These are phyloP conservation scores for Cyclotella kingstonii DNA, from an alignment of 108 stramenopile species.

Conservation along the genomic window DNA sequence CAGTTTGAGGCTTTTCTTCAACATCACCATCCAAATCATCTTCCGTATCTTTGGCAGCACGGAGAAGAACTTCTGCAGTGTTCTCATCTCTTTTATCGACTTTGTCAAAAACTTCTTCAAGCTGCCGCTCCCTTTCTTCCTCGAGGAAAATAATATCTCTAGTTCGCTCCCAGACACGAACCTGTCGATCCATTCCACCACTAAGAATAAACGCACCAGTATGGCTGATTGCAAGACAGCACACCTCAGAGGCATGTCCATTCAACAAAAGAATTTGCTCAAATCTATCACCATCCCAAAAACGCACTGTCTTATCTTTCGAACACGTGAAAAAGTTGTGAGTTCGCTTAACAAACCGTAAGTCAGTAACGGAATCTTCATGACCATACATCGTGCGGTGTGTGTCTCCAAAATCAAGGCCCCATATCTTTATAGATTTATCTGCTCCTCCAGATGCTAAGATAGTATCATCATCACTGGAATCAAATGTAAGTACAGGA, in stretches of 20 bases:
- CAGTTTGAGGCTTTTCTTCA: constrained; percentile 73
- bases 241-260: constrained; percentile 91
- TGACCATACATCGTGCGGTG: constrained; percentile 97
- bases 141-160: constrained; percentile 96
- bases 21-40: constrained; percentile 50
- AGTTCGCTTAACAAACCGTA: constrained; percentile 83
- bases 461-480: constrained; percentile 91
- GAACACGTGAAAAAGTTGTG: constrained; percentile 95
- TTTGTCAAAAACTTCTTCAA: constrained; percentile 89
- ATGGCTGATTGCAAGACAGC: constrained; percentile 75
- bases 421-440: constrained; percentile 98
- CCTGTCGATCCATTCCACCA: constrained; percentile 91
- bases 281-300: constrained; percentile 98
- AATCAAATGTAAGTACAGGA: constrained; percentile 93
- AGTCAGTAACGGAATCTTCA: constrained; percentile 92
- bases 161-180: constrained; percentile 96
- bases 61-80: constrained; percentile 50
- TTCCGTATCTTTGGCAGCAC: constrained; percentile 44
- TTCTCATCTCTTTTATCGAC: constrained; percentile 56
- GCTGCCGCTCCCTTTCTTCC: constrained; percentile 91
- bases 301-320: constrained; percentile 92
- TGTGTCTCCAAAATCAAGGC: constrained; percentile 99
- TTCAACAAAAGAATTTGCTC: constrained; percentile 88
- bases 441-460: constrained; percentile 95
- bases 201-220: constrained; percentile 89